Percentiles rank a stretch among this genome's conserved stretches.
These are phyloP conservation scores for Quercus gilva DNA, from an alignment of 306 rosid genomes.

Conservation along the genomic window DNA sequence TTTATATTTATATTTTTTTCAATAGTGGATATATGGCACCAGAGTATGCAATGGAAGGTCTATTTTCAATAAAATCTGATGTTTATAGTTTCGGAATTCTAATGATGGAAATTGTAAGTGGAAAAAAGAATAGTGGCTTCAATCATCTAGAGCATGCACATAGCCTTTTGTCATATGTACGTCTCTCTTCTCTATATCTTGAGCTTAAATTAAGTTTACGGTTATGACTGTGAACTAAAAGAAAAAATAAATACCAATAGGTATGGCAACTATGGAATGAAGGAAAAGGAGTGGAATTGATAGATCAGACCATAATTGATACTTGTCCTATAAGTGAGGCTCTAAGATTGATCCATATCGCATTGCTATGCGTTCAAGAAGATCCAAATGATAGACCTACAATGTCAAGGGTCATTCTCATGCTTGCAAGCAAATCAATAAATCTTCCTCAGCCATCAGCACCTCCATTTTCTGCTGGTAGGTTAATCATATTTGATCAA, in stretches of 20 bases:
- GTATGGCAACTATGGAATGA: constrained; percentile 28
- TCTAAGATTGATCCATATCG: constrained; percentile 38
- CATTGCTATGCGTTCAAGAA: constrained; percentile 35
- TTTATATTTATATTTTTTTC: background rate
- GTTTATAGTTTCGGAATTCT: constrained; percentile 31
- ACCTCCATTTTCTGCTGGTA: constrained; percentile 29
- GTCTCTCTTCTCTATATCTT: background rate
- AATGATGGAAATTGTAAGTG: constrained; percentile 16
- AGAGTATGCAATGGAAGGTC: constrained; percentile 19
- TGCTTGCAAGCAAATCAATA: constrained; percentile 25
- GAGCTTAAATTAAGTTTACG: background rate
- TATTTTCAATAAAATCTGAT: constrained; percentile 16
- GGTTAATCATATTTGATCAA: background rate
- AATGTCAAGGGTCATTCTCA: constrained; percentile 25
- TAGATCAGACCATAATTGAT: constrained; percentile 13
- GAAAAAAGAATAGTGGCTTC: background rate
- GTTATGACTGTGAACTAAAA: background rate
- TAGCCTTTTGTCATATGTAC: constrained; percentile 6
- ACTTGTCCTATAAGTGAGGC: constrained; percentile 16
- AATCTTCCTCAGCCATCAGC: constrained; percentile 16
- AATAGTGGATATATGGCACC: constrained; percentile 33
- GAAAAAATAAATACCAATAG: constrained; percentile 19
- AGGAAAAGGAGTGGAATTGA: constrained; percentile 19
- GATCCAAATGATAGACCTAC: constrained; percentile 27
- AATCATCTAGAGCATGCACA: background rate